Base-by-base conservation (phyloP, 495 filamentous ascomycete genomes). In the Tetracladium setigerum region DNA sequence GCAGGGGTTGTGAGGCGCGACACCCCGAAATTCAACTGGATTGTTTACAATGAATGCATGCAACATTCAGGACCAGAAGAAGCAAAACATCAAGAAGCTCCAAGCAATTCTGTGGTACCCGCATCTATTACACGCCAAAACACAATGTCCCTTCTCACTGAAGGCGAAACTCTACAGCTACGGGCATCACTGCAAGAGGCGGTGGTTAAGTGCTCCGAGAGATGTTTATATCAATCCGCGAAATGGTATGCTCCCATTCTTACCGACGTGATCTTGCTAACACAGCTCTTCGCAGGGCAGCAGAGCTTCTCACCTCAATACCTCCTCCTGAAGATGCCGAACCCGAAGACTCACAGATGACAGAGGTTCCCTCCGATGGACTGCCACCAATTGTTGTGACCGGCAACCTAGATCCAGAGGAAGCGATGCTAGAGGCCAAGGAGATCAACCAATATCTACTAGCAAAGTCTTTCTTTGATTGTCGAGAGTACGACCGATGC, bases 381-480 rank as follows among this genome's bases (percentile, higher is more conserved):
- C 31, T 55, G 8, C 57, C 46, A 16, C 55, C 66, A 8, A 63
- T 67, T 15, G 62, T 64, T 40, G 54, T 64, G 22, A 62, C 64
- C 1, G 65, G 68, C 33, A 81, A 74, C 55, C 60, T 61, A 36
- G 80, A 83, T 56, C 74, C 79, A 0, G 62, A 66, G 35, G 90
- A 98, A 70, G 83, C 84, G 5, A 62, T 67, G 1, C 78, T 95
- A 1, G 94, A 99, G 65, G 75, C 82, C 4, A 76, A 72, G 53
- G 94, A 99, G 64, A 67, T 88, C 10, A 74, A 82, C 54, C 82
- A 80, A 60, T 97, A 88, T 60, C 79, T 97, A 1, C 72, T 99
- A 11, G 92, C 94, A 30, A 95, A 96, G 61, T 87, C 92, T 0
- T 87, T 88, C 57, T 97, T 99, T 57, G 92, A 99, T 54, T 95